phyloP scores from a whole-genome alignment of 2,329 filamentous ascomycete genomes.

The Phaeosphaeria sp. region DNA sequence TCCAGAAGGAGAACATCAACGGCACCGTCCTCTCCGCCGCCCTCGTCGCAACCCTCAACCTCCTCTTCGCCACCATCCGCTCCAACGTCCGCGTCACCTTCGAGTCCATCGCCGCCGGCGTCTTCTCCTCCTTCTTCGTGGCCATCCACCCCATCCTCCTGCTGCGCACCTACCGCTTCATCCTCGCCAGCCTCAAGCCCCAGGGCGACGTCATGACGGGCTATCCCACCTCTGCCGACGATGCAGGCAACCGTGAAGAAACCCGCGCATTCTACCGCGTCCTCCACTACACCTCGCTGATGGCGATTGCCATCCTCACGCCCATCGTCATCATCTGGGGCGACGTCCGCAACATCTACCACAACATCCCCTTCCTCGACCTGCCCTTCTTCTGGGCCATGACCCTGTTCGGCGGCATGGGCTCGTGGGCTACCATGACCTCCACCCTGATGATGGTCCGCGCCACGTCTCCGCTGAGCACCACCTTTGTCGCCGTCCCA shows the following conservation, averaged over 20 bases:
- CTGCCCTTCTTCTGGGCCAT: conserved; percentile 64
- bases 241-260: conserved; percentile 51
- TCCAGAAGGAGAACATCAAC: conserved; percentile 56
- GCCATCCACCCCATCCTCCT: conserved; percentile 61
- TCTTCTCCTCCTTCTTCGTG: conserved; percentile 60
- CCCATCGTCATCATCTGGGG: conserved; percentile 60
- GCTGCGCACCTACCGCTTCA: conserved; percentile 57
- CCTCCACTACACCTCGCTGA: conserved; percentile 59
- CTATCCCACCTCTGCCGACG: conserved; percentile 43
- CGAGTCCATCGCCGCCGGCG: conserved; percentile 59
- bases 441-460: conserved; percentile 58
- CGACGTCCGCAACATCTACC: conserved; percentile 56
- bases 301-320: conserved; percentile 57
- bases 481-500: conserved; percentile 59
- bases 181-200: conserved; percentile 54
- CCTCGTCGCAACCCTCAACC: conserved; percentile 59
- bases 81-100: conserved; percentile 57
- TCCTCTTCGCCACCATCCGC: conserved; percentile 57
- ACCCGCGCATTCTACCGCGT: conserved; percentile 60
- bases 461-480: conserved; percentile 58
- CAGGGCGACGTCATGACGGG: conserved; percentile 54
- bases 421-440: conserved; percentile 57
- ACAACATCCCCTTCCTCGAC: conserved; percentile 63
- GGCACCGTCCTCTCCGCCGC: conserved; percentile 58
- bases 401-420: conserved; percentile 57